Base-by-base conservation (phyloP, 225 moss, liverwort and hornwort genomes). In the Pleurozium schreberi region DNA sequence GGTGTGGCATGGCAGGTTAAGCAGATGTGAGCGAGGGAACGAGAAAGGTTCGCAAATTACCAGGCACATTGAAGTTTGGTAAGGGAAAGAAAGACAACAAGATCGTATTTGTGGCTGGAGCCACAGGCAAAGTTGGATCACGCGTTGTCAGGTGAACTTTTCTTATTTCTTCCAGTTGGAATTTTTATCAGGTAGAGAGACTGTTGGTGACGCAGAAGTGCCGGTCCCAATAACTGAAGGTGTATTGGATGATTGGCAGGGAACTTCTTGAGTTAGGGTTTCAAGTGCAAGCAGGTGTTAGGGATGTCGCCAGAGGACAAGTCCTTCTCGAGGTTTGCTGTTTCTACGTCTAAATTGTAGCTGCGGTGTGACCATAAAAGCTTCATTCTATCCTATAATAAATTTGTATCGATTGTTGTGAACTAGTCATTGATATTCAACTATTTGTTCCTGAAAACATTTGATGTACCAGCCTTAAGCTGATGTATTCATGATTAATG, bases 121-220 rank as follows among this genome's bases (percentile, higher is more conserved):
- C 98, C n/a, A 98, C 96, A 78, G 96, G 98, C 89, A 96, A 93
- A 90, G 96, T 98, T 64, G 98, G 98, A 85, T 93, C 92, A 86
- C 94, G 96, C 80, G 92, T 95, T 88, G 96, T 96, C n/a, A 95
- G 94, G 98, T 98, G 75, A 68, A 75, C 28, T 42, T 74, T 74
- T 86, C 52, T 69, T 55, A 25, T 31, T 26, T 58, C 82, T 73
- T 88, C 14, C 25, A 47, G 77, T 73, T 65, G 86, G 47, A 63
- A 47, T 11, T 25, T 50, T 36, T 36, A 73, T n/a, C 58, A 26
- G 63, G 42, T 63, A 43, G 49, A 57, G 78, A 84, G 74, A 77
- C 45, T 28, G n/a, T 47, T 27, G 26, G 74, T 88, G 58, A 81
- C 75, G 64, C 60, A 42, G 67, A 85, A 67, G 33, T 75, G 50